These are phyloP conservation scores for Nemophila menziesii DNA, from an alignment of 257 asterid genomes.

Conservation along the genomic window DNA sequence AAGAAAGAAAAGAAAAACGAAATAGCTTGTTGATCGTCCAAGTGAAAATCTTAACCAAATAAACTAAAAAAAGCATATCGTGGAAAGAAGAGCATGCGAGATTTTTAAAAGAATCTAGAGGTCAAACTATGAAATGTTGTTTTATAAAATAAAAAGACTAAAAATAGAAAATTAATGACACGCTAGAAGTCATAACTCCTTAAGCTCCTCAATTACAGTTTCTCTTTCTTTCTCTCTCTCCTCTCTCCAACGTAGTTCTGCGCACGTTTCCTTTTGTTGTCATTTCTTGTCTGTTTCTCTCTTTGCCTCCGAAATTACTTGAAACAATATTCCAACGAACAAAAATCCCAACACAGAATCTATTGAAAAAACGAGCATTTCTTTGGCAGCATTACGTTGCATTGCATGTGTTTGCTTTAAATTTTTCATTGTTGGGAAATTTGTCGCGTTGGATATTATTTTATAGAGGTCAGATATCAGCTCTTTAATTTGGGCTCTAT, in stretches of 20 bases:
- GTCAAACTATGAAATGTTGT: no score
- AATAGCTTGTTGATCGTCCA: no score
- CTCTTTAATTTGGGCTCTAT: background rate
- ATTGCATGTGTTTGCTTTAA: conserved; percentile 1
- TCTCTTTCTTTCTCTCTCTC: background rate
- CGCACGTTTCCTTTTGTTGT: conserved; percentile 28
- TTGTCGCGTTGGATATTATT: conserved; percentile 27
- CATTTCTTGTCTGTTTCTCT: conserved; percentile 17
- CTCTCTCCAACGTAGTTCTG: conserved; percentile 15
- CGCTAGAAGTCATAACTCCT: no score
- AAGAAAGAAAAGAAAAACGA: no score
- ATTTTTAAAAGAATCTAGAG: no score
- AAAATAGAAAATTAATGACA: no score
- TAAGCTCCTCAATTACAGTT: background rate
- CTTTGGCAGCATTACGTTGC: background rate
- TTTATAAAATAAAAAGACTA: no score
- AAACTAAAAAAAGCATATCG: no score
- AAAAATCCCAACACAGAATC: conserved; percentile 48
- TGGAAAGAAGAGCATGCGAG: no score
- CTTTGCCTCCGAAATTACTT: conserved; percentile 37
- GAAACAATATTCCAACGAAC: conserved; percentile 54
- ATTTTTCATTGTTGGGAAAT: conserved; percentile 32
- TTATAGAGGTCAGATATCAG: conserved; percentile 6
- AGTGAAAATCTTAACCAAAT: no score
- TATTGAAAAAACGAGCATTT: conserved; percentile 15